Evolutionary conservation across 352 stramenopile genomes (phyloP).

Genomic region (Phytophthora aleatoria): DNA sequence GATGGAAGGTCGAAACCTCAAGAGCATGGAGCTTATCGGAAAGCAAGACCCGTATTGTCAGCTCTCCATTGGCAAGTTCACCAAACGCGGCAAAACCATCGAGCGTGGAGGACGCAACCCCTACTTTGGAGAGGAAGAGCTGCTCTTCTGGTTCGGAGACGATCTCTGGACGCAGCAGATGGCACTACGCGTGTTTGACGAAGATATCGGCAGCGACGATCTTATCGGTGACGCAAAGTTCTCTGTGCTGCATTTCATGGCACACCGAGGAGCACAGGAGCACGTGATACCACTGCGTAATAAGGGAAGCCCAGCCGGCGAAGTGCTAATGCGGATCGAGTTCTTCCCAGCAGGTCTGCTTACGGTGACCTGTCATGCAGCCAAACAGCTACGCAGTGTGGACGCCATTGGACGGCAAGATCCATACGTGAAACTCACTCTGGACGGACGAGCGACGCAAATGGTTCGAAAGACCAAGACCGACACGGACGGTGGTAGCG

Average conservation of each 20-base stretch:
- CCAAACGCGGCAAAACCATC: conserved; percentile 76
- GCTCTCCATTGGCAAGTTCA: conserved; percentile 69
- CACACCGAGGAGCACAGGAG: conserved; percentile 46
- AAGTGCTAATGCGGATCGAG: conserved; percentile 77
- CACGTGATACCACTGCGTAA: conserved; percentile 69
- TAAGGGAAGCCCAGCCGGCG: conserved; percentile 65
- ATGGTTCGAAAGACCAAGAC: conserved; percentile 85
- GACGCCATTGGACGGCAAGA: conserved; percentile 78
- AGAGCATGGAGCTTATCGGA: conserved; percentile 90
- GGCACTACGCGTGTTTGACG: conserved; percentile 78
- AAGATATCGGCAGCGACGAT: conserved; percentile 91
- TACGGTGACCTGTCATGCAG: conserved; percentile 59
- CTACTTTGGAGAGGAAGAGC: conserved; percentile 92
- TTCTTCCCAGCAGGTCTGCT: conserved; percentile 86
- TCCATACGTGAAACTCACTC: conserved; percentile 79
- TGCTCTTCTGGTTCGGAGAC: conserved; percentile 92
- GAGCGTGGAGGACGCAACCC: conserved; percentile 86
- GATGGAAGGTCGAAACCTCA: conserved; percentile 89
- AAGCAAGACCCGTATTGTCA: conserved; percentile 93
- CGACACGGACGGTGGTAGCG: conserved; percentile 81
- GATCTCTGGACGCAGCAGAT: conserved; percentile 89
- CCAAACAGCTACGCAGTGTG: conserved; percentile 70
- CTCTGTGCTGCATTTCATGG: conserved; percentile 81
- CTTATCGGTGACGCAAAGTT: conserved; percentile 83
- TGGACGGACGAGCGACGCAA: conserved; percentile 77